phyloP scores from a whole-genome alignment of 371 early-diverging fungal genomes.

The Sporodiniella umbellata region DNA sequence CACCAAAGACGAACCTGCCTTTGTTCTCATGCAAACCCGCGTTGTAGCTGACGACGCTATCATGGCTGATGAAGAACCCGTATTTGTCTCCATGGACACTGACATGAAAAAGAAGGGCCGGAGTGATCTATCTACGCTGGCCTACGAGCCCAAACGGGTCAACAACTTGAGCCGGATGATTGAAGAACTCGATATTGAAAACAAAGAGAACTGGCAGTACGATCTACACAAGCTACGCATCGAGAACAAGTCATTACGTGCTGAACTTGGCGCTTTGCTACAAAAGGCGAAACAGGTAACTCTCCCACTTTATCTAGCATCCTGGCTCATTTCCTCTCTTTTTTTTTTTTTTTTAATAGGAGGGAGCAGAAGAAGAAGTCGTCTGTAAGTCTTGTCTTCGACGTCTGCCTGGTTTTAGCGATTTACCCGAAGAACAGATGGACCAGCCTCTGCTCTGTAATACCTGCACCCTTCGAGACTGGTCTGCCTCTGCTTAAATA shows the following conservation, averaged over 20 bases:
- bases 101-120: constrained; percentile 27
- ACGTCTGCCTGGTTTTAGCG: constrained; percentile 17
- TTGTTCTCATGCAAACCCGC: constrained; percentile 42
- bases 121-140: constrained; percentile 9
- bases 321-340: too few relatives aligned
- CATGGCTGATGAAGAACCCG: constrained; percentile 13
- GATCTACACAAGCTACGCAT: constrained; percentile 49
- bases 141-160: background rate
- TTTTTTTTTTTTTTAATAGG: background rate
- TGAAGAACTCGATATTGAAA: constrained; percentile 28
- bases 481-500: background rate
- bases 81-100: constrained; percentile 25
- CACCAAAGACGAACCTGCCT: constrained; percentile 23
- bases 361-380: constrained; percentile 10
- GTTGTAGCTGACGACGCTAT: constrained; percentile 16
- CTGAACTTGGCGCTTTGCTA: constrained; percentile 23
- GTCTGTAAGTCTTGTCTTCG: constrained; percentile 17
- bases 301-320: background rate
- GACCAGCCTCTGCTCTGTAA: constrained; percentile 21
- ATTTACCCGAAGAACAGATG: constrained; percentile 5
- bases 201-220: constrained; percentile 45
- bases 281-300: constrained; percentile 18
- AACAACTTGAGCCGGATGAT: constrained; percentile 34
- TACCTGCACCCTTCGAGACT: constrained; percentile 13
- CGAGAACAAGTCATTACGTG: constrained; percentile 35